A percentile compares a stretch with the other conserved stretches of the same genome.
Conservation (phyloP, 805 yeast genomes). For the Isabelozyma pseudorhagii region DNA sequence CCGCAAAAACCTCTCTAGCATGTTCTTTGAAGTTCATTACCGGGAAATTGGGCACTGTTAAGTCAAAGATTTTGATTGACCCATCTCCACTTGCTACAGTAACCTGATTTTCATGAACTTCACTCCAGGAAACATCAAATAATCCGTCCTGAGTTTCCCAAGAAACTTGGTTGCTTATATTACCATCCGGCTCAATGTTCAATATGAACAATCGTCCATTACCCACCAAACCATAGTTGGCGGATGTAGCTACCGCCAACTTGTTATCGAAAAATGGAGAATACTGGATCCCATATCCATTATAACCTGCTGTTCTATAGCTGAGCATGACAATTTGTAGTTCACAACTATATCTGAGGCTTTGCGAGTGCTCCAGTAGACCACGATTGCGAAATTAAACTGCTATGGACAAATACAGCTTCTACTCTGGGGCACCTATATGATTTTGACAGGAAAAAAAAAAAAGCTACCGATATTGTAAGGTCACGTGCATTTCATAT, state of each 20-base stretch:
- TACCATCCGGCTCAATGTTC: slow-evolving; percentile 65
- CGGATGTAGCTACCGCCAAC: slow-evolving; percentile 84
- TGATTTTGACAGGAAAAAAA: background rate
- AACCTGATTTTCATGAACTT: slow-evolving; percentile 81
- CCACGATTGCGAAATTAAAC: too few relatives aligned
- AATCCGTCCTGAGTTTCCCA: slow-evolving; percentile 94
- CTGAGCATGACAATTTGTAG: slow-evolving; percentile 50
- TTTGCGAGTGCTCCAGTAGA: too few relatives aligned
- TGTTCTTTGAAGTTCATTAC: slow-evolving; percentile 77
- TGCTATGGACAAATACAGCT: background rate
- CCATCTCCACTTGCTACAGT: slow-evolving; percentile 90
- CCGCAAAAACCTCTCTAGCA: slow-evolving; percentile 66
- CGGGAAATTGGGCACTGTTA: slow-evolving; percentile 63
- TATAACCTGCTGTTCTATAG: slow-evolving; percentile 72
- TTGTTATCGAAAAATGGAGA: slow-evolving; percentile 91
- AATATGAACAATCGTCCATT: slow-evolving; percentile 80
- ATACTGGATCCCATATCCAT: slow-evolving; percentile 84
- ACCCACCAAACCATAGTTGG: slow-evolving; percentile 93
- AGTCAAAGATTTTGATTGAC: slow-evolving; percentile 75
- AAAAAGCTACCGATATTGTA: background rate
- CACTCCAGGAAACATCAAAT: slow-evolving; percentile 88
- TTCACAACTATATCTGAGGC: too few relatives aligned
- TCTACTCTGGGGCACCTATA: background rate
- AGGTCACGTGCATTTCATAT: background rate
- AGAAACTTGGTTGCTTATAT: slow-evolving; percentile 47